Conservation (phyloP, 495 filamentous ascomycete species). For the Neurospora africana region DNA sequence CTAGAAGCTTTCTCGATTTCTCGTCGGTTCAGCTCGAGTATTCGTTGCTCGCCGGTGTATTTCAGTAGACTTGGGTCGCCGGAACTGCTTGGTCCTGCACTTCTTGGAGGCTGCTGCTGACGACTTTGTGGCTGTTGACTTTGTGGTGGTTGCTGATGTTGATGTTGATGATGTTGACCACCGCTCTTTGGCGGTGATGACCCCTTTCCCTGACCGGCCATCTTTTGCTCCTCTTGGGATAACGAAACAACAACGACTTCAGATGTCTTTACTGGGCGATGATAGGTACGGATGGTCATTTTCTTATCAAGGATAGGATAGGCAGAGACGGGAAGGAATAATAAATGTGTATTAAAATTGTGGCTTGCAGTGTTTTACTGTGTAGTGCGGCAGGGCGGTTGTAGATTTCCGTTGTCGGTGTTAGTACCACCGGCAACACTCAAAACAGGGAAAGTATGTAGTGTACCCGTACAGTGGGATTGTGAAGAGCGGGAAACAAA, state of each 20-base stretch:
- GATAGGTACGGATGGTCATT: neutral
- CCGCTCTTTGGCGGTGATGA: neutral
- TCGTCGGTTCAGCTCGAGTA: neutral
- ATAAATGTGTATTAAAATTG: neutral
- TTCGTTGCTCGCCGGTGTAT: neutral
- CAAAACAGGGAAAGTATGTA: neutral
- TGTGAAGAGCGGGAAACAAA: neutral
- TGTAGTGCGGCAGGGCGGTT: neutral
- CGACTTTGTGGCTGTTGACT: neutral
- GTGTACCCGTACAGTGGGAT: neutral
- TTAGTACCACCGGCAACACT: neutral
- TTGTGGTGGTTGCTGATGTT: neutral
- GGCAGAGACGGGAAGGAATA: neutral
- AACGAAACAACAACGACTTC: neutral
- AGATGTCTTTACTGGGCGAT: neutral
- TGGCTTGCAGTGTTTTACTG: neutral
- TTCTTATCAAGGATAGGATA: neutral
- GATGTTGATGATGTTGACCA: neutral
- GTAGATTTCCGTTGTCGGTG: neutral
- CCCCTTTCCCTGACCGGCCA: neutral
- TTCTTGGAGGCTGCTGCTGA: neutral
- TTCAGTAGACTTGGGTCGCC: neutral
- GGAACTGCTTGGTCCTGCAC: neutral
- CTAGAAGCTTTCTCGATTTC: neutral
- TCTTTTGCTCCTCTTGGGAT: neutral